Evolutionary conservation across 148 eudicot genomes (phyloP).

Genomic region (Beta vulgaris): DNA sequence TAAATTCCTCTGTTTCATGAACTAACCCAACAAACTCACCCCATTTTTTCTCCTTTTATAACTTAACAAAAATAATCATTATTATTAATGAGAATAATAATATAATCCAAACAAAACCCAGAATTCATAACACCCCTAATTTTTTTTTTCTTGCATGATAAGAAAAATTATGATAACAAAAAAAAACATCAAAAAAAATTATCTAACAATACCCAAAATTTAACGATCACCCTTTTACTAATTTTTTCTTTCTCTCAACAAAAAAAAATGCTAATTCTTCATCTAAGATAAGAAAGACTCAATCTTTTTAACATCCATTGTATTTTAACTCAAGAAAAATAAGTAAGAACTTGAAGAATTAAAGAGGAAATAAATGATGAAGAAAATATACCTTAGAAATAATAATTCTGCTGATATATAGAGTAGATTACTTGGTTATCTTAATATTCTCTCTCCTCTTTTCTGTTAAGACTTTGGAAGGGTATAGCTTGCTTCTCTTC

Average conservation of each 20-base stretch:
- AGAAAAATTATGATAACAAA: background rate
- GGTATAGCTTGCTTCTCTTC: background rate
- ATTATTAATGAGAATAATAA: too few species aligned
- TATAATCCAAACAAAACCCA: background rate
- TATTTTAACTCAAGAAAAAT: background rate
- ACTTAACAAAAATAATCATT: too few species aligned
- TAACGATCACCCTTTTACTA: background rate
- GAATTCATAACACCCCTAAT: background rate
- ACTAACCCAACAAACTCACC: background rate
- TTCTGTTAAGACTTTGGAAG: background rate
- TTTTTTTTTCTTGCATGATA: background rate
- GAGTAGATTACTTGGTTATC: background rate
- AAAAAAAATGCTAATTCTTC: too few species aligned
- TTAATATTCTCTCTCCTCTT: background rate
- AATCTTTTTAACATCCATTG: background rate
- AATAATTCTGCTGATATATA: background rate
- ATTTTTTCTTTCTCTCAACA: too few species aligned
- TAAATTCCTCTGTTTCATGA: conserved; percentile 6
- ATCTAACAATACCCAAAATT: background rate
- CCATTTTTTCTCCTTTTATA: background rate
- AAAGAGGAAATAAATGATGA: background rate
- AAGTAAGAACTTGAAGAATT: background rate
- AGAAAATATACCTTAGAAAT: background rate
- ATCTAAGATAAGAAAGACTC: background rate
- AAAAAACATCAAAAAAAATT: background rate